These are phyloP conservation scores for Talaromyces verruculosus DNA, from an alignment of 2,329 filamentous ascomycete genomes.

Conservation along the genomic window DNA sequence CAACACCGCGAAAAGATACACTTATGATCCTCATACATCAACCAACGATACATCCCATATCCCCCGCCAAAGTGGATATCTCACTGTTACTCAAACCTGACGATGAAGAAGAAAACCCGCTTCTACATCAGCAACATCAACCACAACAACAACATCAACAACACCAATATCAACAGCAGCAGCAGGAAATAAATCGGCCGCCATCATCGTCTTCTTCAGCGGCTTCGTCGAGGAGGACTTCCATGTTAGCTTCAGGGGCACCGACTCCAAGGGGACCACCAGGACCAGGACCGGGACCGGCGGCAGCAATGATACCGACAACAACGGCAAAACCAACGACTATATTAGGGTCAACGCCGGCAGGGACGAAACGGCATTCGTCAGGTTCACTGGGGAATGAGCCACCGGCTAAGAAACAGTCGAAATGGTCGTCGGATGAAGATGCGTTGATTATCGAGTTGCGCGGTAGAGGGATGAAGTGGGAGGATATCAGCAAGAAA, in stretches of 20 bases:
- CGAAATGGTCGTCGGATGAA: slow-evolving; percentile 93
- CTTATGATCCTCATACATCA: slow-evolving; percentile 47
- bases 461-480: slow-evolving; percentile 89
- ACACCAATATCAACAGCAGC: background rate
- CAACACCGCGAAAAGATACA: slow-evolving; percentile 28
- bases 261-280: slow-evolving; percentile 20
- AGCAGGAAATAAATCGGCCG: slow-evolving; percentile 22
- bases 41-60: slow-evolving; percentile 34
- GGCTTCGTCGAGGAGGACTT: slow-evolving; percentile 13
- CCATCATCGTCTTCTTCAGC: slow-evolving; percentile 32
- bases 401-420: slow-evolving; percentile 86
- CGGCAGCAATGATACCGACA: slow-evolving; percentile 24
- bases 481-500: slow-evolving; percentile 94
- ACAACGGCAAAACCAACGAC: background rate
- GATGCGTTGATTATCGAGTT: slow-evolving; percentile 92
- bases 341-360: slow-evolving; percentile 23
- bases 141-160: background rate
- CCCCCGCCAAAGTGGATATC: slow-evolving; percentile 82
- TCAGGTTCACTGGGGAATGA: slow-evolving; percentile 48
- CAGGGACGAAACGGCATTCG: slow-evolving; percentile 45
- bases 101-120: slow-evolving; percentile 37
- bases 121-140: background rate
- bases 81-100: slow-evolving; percentile 74
- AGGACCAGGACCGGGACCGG: background rate
- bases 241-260: slow-evolving; percentile 25